phyloP scores from a whole-genome alignment of 2,329 filamentous ascomycete species.

The Paramyrothecium sp. region DNA sequence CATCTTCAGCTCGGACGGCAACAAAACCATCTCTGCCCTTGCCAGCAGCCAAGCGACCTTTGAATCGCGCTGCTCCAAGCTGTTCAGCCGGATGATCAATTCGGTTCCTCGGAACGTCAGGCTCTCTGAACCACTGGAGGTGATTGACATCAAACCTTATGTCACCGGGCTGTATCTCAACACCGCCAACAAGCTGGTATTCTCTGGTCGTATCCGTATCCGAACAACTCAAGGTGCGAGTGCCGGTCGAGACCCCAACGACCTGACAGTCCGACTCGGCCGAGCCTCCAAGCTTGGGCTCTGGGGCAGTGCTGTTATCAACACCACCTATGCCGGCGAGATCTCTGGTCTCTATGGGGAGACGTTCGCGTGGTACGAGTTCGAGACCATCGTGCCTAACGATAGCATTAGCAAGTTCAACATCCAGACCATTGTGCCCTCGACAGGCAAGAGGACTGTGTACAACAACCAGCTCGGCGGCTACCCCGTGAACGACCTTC shows the following conservation, averaged over 20 bases:
- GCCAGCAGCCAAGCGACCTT: constrained; percentile 32
- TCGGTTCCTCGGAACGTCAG: constrained; percentile 27
- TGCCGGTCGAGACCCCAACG: constrained; percentile 14
- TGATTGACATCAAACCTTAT: constrained; percentile 30
- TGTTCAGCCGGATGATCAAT: constrained; percentile 33
- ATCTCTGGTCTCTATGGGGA: constrained; percentile 20
- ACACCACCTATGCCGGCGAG: constrained; percentile 8
- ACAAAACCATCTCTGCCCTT: constrained; percentile 40
- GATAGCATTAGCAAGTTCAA: constrained; percentile 28
- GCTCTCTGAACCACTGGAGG: constrained; percentile 24
- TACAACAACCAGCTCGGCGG: constrained; percentile 23
- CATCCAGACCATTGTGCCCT: constrained; percentile 21
- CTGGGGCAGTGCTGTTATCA: constrained; percentile 5
- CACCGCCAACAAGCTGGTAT: constrained; percentile 17
- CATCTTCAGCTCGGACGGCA: constrained; percentile 42
- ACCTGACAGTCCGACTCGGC: constrained; percentile 19
- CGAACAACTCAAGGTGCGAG: constrained; percentile 7
- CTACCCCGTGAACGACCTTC: constrained; percentile 23
- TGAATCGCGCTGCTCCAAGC: constrained; percentile 24
- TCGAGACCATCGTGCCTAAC: constrained; percentile 18
- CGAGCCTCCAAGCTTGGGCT: constrained; percentile 7
- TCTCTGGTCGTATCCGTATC: constrained; percentile 24
- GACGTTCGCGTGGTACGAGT: constrained; percentile 28
- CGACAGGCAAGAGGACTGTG: constrained; percentile 16
- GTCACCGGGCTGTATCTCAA: constrained; percentile 22